Conservation (phyloP, 2,329 filamentous ascomycete species). For the Cephalotrichum gorgonifer region DNA sequence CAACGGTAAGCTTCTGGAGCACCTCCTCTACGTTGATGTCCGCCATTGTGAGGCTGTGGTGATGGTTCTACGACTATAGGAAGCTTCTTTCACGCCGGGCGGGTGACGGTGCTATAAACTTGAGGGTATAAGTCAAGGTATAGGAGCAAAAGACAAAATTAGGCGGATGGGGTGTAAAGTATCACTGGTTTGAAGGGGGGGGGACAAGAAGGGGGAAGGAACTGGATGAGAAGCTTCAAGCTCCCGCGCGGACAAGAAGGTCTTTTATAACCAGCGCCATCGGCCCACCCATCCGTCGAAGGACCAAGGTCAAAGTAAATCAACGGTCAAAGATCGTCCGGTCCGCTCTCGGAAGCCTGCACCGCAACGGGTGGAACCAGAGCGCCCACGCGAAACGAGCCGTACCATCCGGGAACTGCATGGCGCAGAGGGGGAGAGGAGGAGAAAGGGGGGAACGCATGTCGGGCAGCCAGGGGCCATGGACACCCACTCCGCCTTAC, state of each 20-base stretch:
- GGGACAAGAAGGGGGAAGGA: not conserved
- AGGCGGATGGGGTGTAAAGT: not conserved
- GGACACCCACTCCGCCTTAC: no score
- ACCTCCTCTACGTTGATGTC: constrained; percentile 43
- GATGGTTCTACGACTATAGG: not conserved
- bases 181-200: not conserved
- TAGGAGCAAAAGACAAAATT: not conserved
- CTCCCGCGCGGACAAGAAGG: not conserved
- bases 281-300: no score
- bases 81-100: not conserved
- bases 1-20: constrained; percentile 40
- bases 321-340: no score
- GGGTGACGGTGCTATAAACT: not conserved
- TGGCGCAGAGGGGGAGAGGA: no score
- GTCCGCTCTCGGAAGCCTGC: no score
- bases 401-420: no score
- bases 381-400: no score
- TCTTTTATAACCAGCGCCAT: not conserved
- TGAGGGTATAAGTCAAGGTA: not conserved
- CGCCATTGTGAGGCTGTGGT: constrained; percentile 25
- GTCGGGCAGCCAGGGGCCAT: no score
- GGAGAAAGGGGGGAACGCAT: no score
- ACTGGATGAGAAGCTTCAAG: not conserved
- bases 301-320: no score
- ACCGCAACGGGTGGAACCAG: no score